Base-by-base conservation (phyloP, 139 green algal species). In the Chlorella sp. region DNA sequence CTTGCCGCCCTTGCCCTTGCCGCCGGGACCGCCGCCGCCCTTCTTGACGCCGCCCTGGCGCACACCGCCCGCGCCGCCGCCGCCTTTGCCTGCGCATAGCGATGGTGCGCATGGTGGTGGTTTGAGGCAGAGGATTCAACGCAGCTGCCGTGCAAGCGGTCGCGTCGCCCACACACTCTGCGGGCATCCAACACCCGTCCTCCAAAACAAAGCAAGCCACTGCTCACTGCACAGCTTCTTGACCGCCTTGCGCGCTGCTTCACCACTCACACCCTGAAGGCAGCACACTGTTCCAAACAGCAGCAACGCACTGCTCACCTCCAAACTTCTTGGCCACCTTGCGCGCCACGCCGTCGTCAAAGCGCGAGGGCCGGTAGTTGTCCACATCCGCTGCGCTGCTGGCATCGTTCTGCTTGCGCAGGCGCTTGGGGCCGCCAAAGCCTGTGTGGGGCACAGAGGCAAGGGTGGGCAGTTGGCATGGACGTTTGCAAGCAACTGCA, bases 341-440 rank as follows among this genome's bases (percentile, higher is more conserved):
- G 34, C 58, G 51, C 36, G 28, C 60, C 0, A 87, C 26, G 26
- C 75, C 80, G 26, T 88, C 85, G 56, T 83, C 77, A 73, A 88
- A 89, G 41, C 76, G 70, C 19, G 83, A 74, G 1, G 87, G 86
- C 46, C 86, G 87, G 90, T 92, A 96, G n/a, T 82, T 78, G 56
- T 90, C 85, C 94, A 98, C 96, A 87, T 96, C 90, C 19, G 92
- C 94, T 8, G 94, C 88, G 4, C 90, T 95, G 44, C 84, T 87
- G 0, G 94, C 93, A 78, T 98, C 95, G 88, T 99, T 99, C 91
- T 97, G 95, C 91, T 99, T 99, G 40, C 83, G 80, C 73, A 93
- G 54, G 17, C 90, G 80, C 88, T 98, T 98, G 70, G 83, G 89
- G 3, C 96, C 96, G 30, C 96, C 96, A 91, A 98, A 98, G 24